phyloP scores from a whole-genome alignment of 2,329 filamentous ascomycete species.

The Albophoma yamanashiensis region DNA sequence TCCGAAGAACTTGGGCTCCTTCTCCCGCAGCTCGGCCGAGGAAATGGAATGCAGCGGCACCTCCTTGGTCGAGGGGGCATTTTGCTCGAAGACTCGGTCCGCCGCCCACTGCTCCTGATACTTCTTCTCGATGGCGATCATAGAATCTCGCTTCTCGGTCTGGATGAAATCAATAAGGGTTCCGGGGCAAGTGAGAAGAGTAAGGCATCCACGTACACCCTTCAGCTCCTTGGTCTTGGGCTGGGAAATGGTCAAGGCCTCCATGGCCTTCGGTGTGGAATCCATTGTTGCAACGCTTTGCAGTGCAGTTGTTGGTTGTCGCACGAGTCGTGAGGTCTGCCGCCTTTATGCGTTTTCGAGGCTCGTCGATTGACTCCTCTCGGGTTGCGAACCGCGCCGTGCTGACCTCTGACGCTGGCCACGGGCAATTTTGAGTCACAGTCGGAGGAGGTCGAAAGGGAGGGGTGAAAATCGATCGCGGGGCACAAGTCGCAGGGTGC shows the following conservation, averaged over 20 bases:
- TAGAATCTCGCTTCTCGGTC: constrained; percentile 79
- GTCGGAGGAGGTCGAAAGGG: constrained; percentile 8
- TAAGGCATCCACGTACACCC: constrained; percentile 30
- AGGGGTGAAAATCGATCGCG: constrained; percentile 25
- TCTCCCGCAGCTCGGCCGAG: constrained; percentile 63
- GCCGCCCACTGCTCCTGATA: constrained; percentile 62
- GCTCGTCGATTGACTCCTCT: constrained; percentile 3
- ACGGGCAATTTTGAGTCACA: constrained; percentile 21
- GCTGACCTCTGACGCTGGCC: constrained; percentile 2
- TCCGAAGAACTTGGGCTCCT: constrained; percentile 86
- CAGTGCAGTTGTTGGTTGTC: neutral
- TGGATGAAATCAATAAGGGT: constrained; percentile 18
- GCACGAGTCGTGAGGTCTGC: neutral
- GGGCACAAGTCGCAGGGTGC: constrained; percentile 14
- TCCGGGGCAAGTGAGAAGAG: neutral
- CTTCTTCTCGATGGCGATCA: constrained; percentile 79
- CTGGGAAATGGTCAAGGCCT: constrained; percentile 35
- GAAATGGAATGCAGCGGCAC: constrained; percentile 65
- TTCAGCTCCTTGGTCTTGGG: constrained; percentile 50
- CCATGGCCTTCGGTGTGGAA: constrained; percentile 35
- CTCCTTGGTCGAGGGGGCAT: constrained; percentile 73
- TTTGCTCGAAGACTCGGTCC: constrained; percentile 61
- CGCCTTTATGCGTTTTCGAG: neutral
- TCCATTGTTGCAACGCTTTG: constrained; percentile 26
- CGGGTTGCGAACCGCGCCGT: constrained; percentile 1